Base-by-base conservation (phyloP, 2,329 filamentous ascomycete genomes). In the Talaromyces sp. region DNA sequence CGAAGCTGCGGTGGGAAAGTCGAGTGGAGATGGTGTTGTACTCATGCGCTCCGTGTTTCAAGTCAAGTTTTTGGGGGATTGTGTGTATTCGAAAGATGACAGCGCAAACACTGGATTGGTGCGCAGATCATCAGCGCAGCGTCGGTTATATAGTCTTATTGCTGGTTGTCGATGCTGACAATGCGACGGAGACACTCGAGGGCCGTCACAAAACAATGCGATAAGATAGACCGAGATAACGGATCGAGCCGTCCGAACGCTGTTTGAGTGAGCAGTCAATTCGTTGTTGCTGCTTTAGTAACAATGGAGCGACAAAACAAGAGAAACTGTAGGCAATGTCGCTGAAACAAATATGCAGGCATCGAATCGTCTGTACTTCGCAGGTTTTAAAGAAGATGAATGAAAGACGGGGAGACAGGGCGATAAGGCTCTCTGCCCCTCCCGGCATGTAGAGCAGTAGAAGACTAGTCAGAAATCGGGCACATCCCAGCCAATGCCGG, bases 1-100 rank as follows among this genome's bases (percentile, higher is more conserved):
- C 66, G 75, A 80, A 9, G 47, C 27, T 69, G 76, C 13, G 22
- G 47, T 50, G 74, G 70, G 75, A 73, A 71, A 59, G 39, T 56
- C 33, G 33, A 74, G 73, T 50, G 69, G 67, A 69, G 70, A 70
- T 65, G 66, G 65, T 63, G 27, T 47, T 57, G 47, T 65, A 62
- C 57, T 60, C 61, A 64, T 67, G 61, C 64, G 59, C 62, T 35
- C 31, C 25, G 45, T 49, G 41, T 49, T 47, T 59, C 56, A n/a
- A 41, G 22, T 59, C 56, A 59, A 27, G 56, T 39, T 33, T 59
- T 59, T 27, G 25, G 37, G 8, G n/a, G 25, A 27, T 25, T 37
- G 52, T 56, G 52, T 56, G 15, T 15, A 22, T 37, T 37, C 19
- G 11, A 37, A 37, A 37, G 11, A 22, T 22, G 33, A 25, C 19